Evolutionary conservation across 2,329 filamentous ascomycete species (phyloP), one percentile per base, ranked within the genome.

Genomic region (Blastomyces gilchristii): DNA sequence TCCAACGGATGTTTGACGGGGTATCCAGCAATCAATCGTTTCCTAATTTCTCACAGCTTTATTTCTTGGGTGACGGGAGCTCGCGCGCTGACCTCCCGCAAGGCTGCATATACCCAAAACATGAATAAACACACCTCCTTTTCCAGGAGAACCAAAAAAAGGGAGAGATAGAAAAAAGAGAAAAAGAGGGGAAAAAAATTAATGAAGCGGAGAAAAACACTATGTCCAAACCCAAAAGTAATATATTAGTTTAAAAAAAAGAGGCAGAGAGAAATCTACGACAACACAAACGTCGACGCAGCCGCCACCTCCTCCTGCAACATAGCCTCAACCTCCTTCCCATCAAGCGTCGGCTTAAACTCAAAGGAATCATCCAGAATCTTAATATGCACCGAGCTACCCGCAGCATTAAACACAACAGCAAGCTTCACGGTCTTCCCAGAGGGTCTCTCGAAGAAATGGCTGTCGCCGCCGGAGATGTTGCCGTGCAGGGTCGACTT

Each of bases 361-460:
- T 69, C 65, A 53, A 68, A 64, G 22, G 60, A 63, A 62, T 77
- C 71, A 60, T 77, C 72, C 22, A 85, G 73, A 53, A 80, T 70
- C 76, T 84, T 83, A 72, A 89, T 83, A 66, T 81, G 79, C 61
- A 86, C 81, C 34, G 76, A 77, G 37, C 78, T 76, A 59, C 77
- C 80, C 60, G 75, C 74, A 59, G 80, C 76, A 67, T 82, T 78
- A 70, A 89, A 84, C 62, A 89, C 77, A 52, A 86, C 80, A 58
- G 85, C 87, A 63, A 85, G 81, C 75, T 86, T 90, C 71, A 89
- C 82, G 65, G 78, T 81, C 47, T 73, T 74, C 58, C 79, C 76
- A 31, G 78, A 78, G 2, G 89, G 89, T 39, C 89, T 85, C 52
- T 79, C 76, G 73, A 93, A 88, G 77, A 86, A 92, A 74, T 91